A percentile compares a stretch with the other conserved stretches of the same genome.
These are phyloP conservation scores for Rhododendron mucronatum DNA, from an alignment of 148 eudicot genomes.

Conservation along the genomic window DNA sequence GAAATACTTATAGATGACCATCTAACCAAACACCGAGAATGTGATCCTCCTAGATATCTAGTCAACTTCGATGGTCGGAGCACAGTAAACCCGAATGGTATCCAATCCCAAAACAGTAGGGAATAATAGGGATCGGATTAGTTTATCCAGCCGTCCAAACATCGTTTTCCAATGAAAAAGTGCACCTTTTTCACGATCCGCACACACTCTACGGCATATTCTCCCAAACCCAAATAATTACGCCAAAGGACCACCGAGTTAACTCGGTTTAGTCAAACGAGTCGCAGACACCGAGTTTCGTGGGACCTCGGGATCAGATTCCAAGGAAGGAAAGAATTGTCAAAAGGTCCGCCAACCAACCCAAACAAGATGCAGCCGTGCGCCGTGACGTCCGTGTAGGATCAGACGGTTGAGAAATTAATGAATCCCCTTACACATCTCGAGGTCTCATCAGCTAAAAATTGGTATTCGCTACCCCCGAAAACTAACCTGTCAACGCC, in stretches of 20 bases:
- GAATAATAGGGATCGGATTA: background rate
- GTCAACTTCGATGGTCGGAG: background rate
- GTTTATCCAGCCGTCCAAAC: conserved; percentile 10
- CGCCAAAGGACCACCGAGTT: background rate
- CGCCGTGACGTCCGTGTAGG: conserved; percentile 8
- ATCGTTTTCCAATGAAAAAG: background rate
- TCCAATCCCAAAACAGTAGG: background rate
- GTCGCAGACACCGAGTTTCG: background rate
- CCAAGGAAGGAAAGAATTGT: background rate
- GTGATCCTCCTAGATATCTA: background rate
- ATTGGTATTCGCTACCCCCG: background rate
- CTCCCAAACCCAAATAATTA: background rate
- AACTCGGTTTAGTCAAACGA: conserved; percentile 2
- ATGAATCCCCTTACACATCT: background rate
- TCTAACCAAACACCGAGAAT: background rate
- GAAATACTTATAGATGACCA: background rate
- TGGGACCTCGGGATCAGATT: background rate
- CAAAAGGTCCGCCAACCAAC: background rate
- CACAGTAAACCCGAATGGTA: background rate
- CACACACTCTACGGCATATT: background rate
- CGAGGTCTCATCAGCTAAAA: background rate
- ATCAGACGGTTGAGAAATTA: background rate
- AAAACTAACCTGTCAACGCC: background rate
- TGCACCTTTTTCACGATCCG: background rate
- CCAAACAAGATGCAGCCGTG: background rate